Base-by-base conservation (phyloP, 192 early-diverging fungal species). In the Tieghemiomyces parasiticus region DNA sequence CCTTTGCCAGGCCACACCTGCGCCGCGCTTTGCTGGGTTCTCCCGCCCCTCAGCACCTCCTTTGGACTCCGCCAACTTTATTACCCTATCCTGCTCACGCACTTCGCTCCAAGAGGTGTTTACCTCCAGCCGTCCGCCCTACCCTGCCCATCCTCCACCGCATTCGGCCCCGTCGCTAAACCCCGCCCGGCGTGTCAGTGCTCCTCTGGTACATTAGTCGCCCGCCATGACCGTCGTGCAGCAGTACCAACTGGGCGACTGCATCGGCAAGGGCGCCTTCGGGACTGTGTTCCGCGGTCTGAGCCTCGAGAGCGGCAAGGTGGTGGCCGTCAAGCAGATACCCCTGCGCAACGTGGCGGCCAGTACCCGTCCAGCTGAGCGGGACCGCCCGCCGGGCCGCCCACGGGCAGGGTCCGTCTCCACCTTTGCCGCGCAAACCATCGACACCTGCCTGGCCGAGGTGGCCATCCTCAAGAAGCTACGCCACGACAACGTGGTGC, bases 221-320 rank as follows among this genome's bases (percentile, higher is more conserved):
- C n/a, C 38, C 38, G 12, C n/a, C 33, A 56, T 56, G 54, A 31
- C 54, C 16, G 35, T 29, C 19, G 33, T 56, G 19, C 54, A 56
- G 31, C 54, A 56, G 65, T 76, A 79, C 71, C 73, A 80, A 71
- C 71, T 85, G 25, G 86, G 85, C 13, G 81, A 83, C 60, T 79
- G 81, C 44, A 80, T 88, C 61, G 86, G 86, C 22, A 83, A 83
- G 59, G 86, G 86, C 29, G 78, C 83, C 0, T 83, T 84, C 52
- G 83, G 86, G 26, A 78, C 78, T 0, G 86, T 88, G 9, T 87
- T 80, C 66, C 76, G 75, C 32, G 86, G 81, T 28, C 65, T 87
- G 53, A 82, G 80, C 52, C 65, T 80, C 55, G 73, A 74, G 24
- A 86, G 78, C 12, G 84, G 81, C 34, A 73, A 78, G n/a, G 78